These are phyloP conservation scores for Puccinia triticina DNA, from an alignment of 1,284 basidiomycete genomes.

Conservation along the genomic window DNA sequence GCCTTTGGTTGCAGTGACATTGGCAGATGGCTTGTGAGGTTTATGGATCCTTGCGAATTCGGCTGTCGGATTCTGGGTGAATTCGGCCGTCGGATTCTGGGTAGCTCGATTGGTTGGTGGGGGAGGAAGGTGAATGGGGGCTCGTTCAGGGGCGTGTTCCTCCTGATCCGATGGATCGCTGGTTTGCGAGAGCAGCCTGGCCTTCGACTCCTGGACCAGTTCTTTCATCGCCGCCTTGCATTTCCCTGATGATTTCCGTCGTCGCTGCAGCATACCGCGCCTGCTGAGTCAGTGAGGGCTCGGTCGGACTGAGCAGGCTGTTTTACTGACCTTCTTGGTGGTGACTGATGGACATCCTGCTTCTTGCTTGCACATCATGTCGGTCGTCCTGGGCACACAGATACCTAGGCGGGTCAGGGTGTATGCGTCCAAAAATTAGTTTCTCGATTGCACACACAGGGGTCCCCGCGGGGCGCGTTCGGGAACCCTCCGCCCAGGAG, in stretches of 20 bases:
- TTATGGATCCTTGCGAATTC: conserved; percentile 39
- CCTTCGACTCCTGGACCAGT: conserved; percentile 3
- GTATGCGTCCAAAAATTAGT: too few species aligned
- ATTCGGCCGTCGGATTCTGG: neutral
- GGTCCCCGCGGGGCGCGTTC: too few species aligned
- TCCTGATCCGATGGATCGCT: neutral
- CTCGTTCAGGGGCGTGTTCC: neutral
- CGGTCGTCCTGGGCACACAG: too few species aligned
- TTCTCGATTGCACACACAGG: too few species aligned
- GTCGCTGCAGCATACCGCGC: neutral
- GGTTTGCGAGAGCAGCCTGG: neutral
- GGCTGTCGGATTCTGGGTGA: conserved; percentile 14
- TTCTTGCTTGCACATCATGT: too few species aligned
- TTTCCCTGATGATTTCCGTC: conserved; percentile 48
- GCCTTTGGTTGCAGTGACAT: conserved; percentile 22
- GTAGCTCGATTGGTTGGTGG: neutral
- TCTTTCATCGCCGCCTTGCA: conserved; percentile 29
- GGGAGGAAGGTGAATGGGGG: too few species aligned
- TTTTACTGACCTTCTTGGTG: too few species aligned
- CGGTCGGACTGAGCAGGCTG: neutral
- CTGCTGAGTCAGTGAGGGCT: too few species aligned
- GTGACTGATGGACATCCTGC: too few species aligned
- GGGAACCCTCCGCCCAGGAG: too few species aligned
- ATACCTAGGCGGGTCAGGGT: too few species aligned
- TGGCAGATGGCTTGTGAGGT: conserved; percentile 50